Evolutionary conservation across 306 rosid genomes (phyloP), one percentile per base, ranked within the genome.

Genomic region (Prinsepia uniflora): DNA sequence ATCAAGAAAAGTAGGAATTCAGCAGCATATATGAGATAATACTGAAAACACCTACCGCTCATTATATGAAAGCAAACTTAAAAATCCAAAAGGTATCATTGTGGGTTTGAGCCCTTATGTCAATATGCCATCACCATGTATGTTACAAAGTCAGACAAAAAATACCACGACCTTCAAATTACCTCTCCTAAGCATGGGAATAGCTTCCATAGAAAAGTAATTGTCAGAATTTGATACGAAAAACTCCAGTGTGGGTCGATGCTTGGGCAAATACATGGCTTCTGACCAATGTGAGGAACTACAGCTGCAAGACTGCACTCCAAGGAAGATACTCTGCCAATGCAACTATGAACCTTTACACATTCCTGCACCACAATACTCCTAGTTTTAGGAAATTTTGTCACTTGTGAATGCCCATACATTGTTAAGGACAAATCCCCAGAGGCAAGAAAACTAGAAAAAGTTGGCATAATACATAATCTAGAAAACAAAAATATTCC

Each of bases 171-270:
- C 50, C n/a, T 12, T 50, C 19, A 60, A 78, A 67, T 20, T 85
- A 92, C 98, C 96, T 88, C 91, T 82, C 82, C 83, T 70, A 90
- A 79, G 81, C 79, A 73, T 10, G 96, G 94, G 78, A 94, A 86
- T 79, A 78, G 78, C 78, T 79, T 83, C 98, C 98, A 94, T 76
- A 90, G 50, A 81, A 87, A 87, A 75, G 97, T 96, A 84, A 94
- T 58, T 8, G 96, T 89, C 74, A 94, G 90, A 83, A 94, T 94
- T 80, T 94, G 99, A 54, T 85, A 81, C 52, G 91, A 87, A 85
- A 94, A 89, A 79, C 96, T 89, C 89, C 86, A 86, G 70, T 73
- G 81, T 68, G 86, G 81, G 81, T 89, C 86, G 52, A 75, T 74
- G 67, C 81, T 70, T 65, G 89, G 53, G 78, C 97, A 94, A 43